Base-by-base conservation (phyloP, 2,329 filamentous ascomycete species). In the Alternaria sp. region DNA sequence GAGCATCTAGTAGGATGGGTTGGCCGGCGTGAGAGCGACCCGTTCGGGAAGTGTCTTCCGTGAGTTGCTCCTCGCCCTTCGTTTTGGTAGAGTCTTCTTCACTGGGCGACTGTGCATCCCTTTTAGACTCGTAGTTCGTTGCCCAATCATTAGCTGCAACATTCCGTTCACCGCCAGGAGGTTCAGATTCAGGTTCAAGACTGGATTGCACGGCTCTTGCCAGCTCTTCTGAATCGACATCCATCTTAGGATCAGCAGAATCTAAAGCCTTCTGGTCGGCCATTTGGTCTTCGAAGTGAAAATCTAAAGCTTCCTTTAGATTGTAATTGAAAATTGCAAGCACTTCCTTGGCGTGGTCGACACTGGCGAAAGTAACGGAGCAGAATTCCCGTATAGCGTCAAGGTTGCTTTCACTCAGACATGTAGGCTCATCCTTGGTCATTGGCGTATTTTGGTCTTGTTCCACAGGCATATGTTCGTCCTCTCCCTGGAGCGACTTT, bases 11-110 rank as follows among this genome's bases (percentile, higher is more conserved):
- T 7, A 27, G 1, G n/a, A 57, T 18, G 9, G 20, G 27, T 40
- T 12, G 40, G 11, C 54, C 54, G 16, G 48, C 7, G 22, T 60
- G 58, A 27, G 58, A 60, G 20, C 45, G 11, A n/a, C 34, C 22
- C 28, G 3, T 43, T 41, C 16, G 44, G 2, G 5, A 16, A 2
- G 18, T 16, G 16, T 28, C 11, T 20, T 34, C 6, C 5, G 16
- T 11, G 8, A 10, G 2, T 7, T 20, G 18, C 10, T 22, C 38
- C 18, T 41, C 18, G 12, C 18, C 38, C 18, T 41, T 41, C 38
- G 38, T 12, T 14, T 7, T 41, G 10, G 5, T 41, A 14, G 5
- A 14, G 20, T 18, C 38, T 5, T 40, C 38, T 10, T 40, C 8
- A 4, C 4, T 8, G n/a, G 8, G n/a, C 38, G 10, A 20, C 4